Conservation (phyloP, 2,329 filamentous ascomycete genomes). For the Sphaceloma murrayae region DNA sequence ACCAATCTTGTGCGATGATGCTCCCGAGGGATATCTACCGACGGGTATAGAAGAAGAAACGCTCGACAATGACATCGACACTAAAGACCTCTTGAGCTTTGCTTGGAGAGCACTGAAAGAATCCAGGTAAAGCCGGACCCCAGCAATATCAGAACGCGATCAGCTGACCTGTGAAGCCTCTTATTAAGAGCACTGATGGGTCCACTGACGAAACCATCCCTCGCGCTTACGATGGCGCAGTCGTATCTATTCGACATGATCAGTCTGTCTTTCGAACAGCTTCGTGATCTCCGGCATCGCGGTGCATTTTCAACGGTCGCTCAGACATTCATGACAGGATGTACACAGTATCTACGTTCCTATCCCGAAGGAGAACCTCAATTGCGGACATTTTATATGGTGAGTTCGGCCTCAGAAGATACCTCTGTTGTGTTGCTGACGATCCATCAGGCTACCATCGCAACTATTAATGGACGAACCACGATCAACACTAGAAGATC, state of each 20-base stretch:
- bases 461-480: slow-evolving; percentile 62
- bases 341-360: slow-evolving; percentile 51
- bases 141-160: background rate
- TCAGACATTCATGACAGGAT: slow-evolving; percentile 75
- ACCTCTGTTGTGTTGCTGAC: too few species aligned
- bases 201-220: background rate
- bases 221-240: background rate
- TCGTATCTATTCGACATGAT: background rate
- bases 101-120: slow-evolving; percentile 94
- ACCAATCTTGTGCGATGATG: slow-evolving; percentile 79
- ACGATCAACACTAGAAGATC: slow-evolving; percentile 79
- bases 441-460: slow-evolving; percentile 50
- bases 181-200: slow-evolving; percentile 46
- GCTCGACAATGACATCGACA: slow-evolving; percentile 60
- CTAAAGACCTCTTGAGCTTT: slow-evolving; percentile 86
- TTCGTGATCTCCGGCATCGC: slow-evolving; percentile 74
- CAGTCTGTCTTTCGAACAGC: slow-evolving; percentile 68
- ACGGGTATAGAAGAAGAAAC: slow-evolving; percentile 71
- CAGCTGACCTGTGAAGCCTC: slow-evolving; percentile 46
- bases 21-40: slow-evolving; percentile 77
- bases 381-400: slow-evolving; percentile 30
- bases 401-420: too few species aligned
- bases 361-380: slow-evolving; percentile 33
- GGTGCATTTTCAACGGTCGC: slow-evolving; percentile 92
- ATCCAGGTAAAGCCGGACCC: slow-evolving; percentile 52